phyloP scores from a whole-genome alignment of 2,329 filamentous ascomycete species.

The Aspergillus chevalieri region DNA sequence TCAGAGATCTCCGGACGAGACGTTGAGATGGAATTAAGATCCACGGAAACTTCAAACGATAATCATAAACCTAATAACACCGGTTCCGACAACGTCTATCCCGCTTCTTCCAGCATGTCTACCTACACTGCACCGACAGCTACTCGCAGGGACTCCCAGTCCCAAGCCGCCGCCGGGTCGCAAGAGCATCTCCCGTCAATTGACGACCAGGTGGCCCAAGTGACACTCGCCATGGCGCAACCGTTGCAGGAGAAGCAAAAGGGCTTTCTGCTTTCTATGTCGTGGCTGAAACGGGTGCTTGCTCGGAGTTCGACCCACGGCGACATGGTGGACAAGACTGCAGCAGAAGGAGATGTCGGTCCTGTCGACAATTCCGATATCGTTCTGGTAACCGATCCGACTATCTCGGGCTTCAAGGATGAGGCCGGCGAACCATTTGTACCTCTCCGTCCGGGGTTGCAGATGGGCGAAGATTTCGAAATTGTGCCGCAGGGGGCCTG shows the following conservation, averaged over 20 bases:
- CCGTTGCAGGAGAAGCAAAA: slow-evolving; percentile 64
- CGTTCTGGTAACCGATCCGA: slow-evolving; percentile 52
- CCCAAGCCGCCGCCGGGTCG: slow-evolving; percentile 12
- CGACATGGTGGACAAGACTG: slow-evolving; percentile 53
- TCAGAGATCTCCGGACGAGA: slow-evolving; percentile 24
- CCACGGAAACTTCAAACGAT: slow-evolving; percentile 18
- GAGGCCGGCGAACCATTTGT: slow-evolving; percentile 55
- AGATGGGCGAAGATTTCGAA: slow-evolving; percentile 64
- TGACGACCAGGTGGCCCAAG: slow-evolving; percentile 68
- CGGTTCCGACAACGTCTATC: slow-evolving; percentile 29
- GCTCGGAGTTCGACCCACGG: slow-evolving; percentile 56
- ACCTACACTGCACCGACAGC: slow-evolving; percentile 27
- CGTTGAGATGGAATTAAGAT: slow-evolving; percentile 17
- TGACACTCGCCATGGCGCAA: slow-evolving; percentile 53
- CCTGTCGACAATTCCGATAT: slow-evolving; percentile 85
- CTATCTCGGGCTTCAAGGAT: slow-evolving; percentile 33
- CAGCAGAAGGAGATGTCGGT: slow-evolving; percentile 60
- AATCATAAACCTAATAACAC: slow-evolving; percentile 39
- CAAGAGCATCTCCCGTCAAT: slow-evolving; percentile 40
- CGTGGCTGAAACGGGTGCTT: slow-evolving; percentile 71
- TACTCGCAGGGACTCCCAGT: slow-evolving; percentile 21
- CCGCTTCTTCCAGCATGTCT: slow-evolving; percentile 34
- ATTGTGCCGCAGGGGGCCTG: slow-evolving; percentile 74
- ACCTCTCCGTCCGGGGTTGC: slow-evolving; percentile 62
- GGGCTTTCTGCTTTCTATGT: slow-evolving; percentile 70